Percentiles rank a stretch among this genome's conserved stretches.
Conservation (phyloP, 495 filamentous ascomycete genomes). For the Recurvomyces mirabilis region DNA sequence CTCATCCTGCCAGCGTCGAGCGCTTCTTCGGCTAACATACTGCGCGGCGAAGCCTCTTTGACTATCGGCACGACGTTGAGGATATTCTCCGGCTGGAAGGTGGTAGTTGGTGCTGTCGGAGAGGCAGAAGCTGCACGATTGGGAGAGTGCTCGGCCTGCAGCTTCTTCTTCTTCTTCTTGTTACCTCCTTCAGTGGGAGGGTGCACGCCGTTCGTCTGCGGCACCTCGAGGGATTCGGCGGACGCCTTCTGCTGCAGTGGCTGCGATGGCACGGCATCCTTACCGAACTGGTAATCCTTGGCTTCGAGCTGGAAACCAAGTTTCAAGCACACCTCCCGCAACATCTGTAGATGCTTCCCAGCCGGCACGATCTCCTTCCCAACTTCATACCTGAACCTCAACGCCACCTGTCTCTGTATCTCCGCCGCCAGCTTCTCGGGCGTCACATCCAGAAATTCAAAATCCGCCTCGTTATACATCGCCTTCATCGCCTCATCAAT, state of each 20-base stretch:
- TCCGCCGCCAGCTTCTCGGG: slow-evolving; percentile 57
- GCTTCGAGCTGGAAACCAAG: slow-evolving; percentile 79
- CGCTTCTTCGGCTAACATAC: slow-evolving; percentile 86
- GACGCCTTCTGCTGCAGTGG: slow-evolving; percentile 10
- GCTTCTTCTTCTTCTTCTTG: slow-evolving; percentile 78
- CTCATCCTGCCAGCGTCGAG: slow-evolving; percentile 91
- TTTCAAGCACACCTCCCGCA: slow-evolving; percentile 83
- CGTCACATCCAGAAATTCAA: slow-evolving; percentile 65
- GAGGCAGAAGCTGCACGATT: slow-evolving; percentile 41
- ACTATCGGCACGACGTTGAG: slow-evolving; percentile 83
- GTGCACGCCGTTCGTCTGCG: slow-evolving; percentile 34
- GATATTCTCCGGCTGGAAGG: slow-evolving; percentile 76
- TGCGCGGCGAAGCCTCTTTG: slow-evolving; percentile 81
- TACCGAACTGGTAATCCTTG: slow-evolving; percentile 67
- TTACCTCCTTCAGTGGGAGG: slow-evolving; percentile 32
- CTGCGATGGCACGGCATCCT: slow-evolving; percentile 24
- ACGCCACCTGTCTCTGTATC: slow-evolving; percentile 57
- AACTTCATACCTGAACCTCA: slow-evolving; percentile 68
- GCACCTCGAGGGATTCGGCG: slow-evolving; percentile 30
- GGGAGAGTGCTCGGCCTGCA: slow-evolving; percentile 39
- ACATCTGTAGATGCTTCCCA: slow-evolving; percentile 65
- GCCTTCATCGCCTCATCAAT: slow-evolving; percentile 61
- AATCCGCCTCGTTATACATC: slow-evolving; percentile 74
- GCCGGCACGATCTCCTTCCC: slow-evolving; percentile 51
- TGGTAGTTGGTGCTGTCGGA: slow-evolving; percentile 41